phyloP scores from a whole-genome alignment of 164 flowering plant genomes.

The Macadamia tetraphylla region DNA sequence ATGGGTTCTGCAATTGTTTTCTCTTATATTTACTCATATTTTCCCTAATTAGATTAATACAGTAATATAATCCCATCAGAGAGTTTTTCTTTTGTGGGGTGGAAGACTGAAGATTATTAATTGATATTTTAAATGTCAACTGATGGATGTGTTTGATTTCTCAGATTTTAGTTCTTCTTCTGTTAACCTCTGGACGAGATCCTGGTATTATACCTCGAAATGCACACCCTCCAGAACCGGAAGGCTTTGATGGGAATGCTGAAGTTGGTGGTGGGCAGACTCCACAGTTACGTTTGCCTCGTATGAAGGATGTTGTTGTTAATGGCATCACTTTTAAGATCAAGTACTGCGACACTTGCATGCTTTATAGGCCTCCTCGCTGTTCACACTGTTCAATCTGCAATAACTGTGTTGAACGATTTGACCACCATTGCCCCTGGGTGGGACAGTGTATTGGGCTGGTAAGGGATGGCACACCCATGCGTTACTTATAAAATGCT shows the following conservation, averaged over 20 bases:
- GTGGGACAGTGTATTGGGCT: constrained; percentile 96
- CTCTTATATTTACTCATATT: too few relatives aligned
- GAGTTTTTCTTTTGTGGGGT: too few relatives aligned
- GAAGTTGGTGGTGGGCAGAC: constrained; percentile 72
- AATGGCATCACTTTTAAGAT: constrained; percentile 74
- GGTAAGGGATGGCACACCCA: constrained; percentile 43
- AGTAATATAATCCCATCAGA: too few relatives aligned
- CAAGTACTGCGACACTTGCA: constrained; percentile 97
- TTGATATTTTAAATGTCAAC: background rate
- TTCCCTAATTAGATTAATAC: too few relatives aligned
- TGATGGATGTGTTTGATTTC: constrained; percentile 6
- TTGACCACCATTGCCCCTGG: constrained; percentile 99
- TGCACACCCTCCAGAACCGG: constrained; percentile 96
- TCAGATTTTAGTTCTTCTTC: constrained; percentile 77
- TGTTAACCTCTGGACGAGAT: constrained; percentile 93
- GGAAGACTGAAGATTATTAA: too few relatives aligned
- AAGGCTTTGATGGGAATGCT: constrained; percentile 56
- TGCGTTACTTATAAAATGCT: background rate
- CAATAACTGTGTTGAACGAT: constrained; percentile 89
- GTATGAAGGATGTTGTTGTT: constrained; percentile 75
- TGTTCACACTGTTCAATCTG: constrained; percentile 94
- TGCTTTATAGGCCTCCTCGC: constrained; percentile 97
- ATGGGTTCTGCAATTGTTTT: too few relatives aligned
- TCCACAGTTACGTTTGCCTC: constrained; percentile 78
- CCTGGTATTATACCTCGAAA: constrained; percentile 97